phyloP scores from a whole-genome alignment of 2,329 filamentous ascomycete species.

The Metarhizium rileyi region DNA sequence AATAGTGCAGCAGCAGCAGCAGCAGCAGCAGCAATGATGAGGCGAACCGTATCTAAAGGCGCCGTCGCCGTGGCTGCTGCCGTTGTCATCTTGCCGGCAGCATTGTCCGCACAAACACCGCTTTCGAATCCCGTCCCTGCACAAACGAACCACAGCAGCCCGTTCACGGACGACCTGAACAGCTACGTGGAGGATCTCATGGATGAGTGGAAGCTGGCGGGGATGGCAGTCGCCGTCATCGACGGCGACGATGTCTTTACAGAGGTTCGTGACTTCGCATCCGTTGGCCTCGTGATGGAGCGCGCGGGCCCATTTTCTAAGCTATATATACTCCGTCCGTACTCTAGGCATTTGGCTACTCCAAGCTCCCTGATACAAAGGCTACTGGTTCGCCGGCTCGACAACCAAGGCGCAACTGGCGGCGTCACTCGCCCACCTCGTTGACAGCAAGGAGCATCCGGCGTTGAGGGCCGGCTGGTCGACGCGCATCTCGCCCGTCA shows the following conservation, averaged over 20 bases:
- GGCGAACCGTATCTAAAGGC: neutral
- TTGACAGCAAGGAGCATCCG: conserved; percentile 30
- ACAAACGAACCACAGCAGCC: neutral
- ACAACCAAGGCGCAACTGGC: conserved; percentile 47
- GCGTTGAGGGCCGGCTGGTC: conserved; percentile 30
- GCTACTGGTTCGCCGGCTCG: conserved; percentile 43
- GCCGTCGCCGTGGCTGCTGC: neutral
- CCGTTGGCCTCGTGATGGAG: neutral
- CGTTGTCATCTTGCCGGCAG: neutral
- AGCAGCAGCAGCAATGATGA: too few relatives aligned
- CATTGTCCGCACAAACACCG: neutral
- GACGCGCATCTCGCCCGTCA: conserved; percentile 34
- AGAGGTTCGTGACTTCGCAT: neutral
- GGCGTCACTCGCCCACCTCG: conserved; percentile 38
- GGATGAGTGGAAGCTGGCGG: neutral
- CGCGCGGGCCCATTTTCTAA: too few relatives aligned
- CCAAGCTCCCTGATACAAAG: conserved; percentile 26
- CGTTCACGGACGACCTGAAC: neutral
- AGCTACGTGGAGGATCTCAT: neutral
- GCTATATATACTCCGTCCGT: too few relatives aligned
- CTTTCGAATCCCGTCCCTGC: neutral
- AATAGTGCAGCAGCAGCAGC: too few relatives aligned
- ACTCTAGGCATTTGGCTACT: conserved; percentile 18
- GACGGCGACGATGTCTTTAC: neutral
- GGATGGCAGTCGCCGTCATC: neutral